Base-by-base conservation (phyloP, 257 asterid species). In the Pogostemon cablin region DNA sequence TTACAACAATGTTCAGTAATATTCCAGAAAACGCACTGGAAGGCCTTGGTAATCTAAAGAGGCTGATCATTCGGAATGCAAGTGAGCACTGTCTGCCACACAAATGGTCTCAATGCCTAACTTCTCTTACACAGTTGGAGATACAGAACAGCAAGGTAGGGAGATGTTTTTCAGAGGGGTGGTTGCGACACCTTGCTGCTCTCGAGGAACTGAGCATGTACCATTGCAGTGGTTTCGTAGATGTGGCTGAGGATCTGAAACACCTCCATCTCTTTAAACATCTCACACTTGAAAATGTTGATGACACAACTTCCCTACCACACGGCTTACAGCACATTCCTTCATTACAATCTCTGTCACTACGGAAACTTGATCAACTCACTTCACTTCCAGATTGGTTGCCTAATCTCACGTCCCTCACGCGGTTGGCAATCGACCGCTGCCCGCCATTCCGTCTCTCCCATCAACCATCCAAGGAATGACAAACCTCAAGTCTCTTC, bases 371-470 rank as follows among this genome's bases (percentile, higher is more conserved):
- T n/a, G 7, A 9, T 5, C 6, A 62, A 4, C 69, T 64, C 25
- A 9, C 56, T 20, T 44, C 42, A 20, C 32, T 64, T 8, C 55
- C 69, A 2, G 56, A 44, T 20, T 64, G 55, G 56, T 44, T 64
- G 42, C 6, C 38, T 3, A 17, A 62, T 42, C 52, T 41, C 40
- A 6, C 8, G 4, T 43, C 38, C 8, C 54, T 63, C 56, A 64
- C 35, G 20, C 20, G 4, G 7, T 48, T 79, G 62, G 25, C 4
- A 0, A 50, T 50, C 15, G 3, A 12, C 0, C 0, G 15, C 56
- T 50, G 56, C 56, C 69, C 9, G 57, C 42, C 1, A 57, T 79
- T 11, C 62, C 67, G 20, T 64, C 76, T 35, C 65, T 75, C 61
- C 81, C 84, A 11, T 55, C 46, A 6, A 39, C 37, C 42, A 25